These are phyloP conservation scores for Lepidium africanum DNA, from an alignment of 345 rosid species.

Conservation along the genomic window DNA sequence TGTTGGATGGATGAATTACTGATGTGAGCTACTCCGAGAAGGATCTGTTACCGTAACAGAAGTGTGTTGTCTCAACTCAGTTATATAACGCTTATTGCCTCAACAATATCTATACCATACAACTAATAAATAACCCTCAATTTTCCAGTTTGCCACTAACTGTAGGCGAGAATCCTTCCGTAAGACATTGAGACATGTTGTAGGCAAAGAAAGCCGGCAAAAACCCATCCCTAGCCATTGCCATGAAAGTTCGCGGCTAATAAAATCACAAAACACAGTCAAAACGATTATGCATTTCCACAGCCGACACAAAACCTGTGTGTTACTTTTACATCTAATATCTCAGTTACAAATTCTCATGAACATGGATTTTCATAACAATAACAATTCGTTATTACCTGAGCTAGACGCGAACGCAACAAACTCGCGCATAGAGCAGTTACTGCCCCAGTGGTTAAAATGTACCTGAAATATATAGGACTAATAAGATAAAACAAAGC, in stretches of 20 bases:
- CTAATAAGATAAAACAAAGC: not conserved
- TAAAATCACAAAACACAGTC: not conserved
- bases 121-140: conserved; percentile 2
- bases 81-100: not conserved
- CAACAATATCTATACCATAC: not conserved
- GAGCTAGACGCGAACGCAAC: conserved; percentile 64
- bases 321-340: not conserved
- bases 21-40: not conserved
- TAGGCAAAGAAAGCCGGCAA: conserved; percentile 45
- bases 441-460: conserved; percentile 54
- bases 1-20: conserved; percentile 24
- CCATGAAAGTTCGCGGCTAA: conserved; percentile 68
- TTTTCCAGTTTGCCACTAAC: not conserved
- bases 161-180: not conserved
- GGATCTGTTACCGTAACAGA: not conserved
- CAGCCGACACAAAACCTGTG: not conserved
- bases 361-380: not conserved
- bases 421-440: conserved; percentile 66
- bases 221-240: conserved; percentile 75
- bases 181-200: not conserved
- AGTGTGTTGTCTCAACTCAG: not conserved
- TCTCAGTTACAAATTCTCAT: not conserved
- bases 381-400: conserved; percentile 28
- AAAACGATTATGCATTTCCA: no score
- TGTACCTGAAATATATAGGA: conserved; percentile 32